Evolutionary conservation across 2,329 filamentous ascomycete species (phyloP).

Genomic region (Dryadomyces quercus-mongolicae): DNA sequence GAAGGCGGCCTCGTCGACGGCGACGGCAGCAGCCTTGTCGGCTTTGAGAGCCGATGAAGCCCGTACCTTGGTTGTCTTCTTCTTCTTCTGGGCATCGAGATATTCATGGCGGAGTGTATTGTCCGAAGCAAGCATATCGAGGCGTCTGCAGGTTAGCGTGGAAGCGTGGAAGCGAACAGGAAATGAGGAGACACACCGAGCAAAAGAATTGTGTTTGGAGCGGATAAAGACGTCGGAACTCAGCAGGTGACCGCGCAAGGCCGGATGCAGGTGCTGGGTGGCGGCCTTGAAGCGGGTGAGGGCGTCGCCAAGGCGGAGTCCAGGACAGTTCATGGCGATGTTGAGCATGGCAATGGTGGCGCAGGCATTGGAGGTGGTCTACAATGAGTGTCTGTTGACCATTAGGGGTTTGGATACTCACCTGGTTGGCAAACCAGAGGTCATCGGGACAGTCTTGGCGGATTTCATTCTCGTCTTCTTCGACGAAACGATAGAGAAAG

Average conservation of each 20-base stretch:
- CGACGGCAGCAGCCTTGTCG: background rate
- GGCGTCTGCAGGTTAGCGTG: conserved; percentile 31
- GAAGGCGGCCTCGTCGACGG: conserved; percentile 68
- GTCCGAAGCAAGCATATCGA: conserved; percentile 65
- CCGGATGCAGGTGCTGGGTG: conserved; percentile 56
- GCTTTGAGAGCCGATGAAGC: too few relatives aligned
- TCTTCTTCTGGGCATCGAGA: conserved; percentile 18
- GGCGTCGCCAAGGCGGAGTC: conserved; percentile 55
- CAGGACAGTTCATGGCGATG: conserved; percentile 74
- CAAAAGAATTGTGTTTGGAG: conserved; percentile 77
- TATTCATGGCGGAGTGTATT: conserved; percentile 49
- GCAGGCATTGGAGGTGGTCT: conserved; percentile 77
- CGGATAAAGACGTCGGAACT: conserved; percentile 66
- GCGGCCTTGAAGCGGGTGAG: conserved; percentile 61
- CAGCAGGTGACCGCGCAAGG: conserved; percentile 64
- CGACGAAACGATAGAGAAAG: conserved; percentile 66
- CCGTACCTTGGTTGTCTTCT: too few relatives aligned
- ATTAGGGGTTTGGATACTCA: conserved; percentile 25
- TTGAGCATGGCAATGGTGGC: conserved; percentile 89
- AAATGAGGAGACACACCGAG: conserved; percentile 34
- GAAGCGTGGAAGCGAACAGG: too few relatives aligned
- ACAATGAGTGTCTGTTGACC: background rate
- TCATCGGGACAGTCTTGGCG: conserved; percentile 37
- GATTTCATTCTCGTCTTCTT: conserved; percentile 37
- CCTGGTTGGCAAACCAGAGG: conserved; percentile 57